Base-by-base conservation (phyloP, 2,329 filamentous ascomycete species). In the Beauveria sp. region DNA sequence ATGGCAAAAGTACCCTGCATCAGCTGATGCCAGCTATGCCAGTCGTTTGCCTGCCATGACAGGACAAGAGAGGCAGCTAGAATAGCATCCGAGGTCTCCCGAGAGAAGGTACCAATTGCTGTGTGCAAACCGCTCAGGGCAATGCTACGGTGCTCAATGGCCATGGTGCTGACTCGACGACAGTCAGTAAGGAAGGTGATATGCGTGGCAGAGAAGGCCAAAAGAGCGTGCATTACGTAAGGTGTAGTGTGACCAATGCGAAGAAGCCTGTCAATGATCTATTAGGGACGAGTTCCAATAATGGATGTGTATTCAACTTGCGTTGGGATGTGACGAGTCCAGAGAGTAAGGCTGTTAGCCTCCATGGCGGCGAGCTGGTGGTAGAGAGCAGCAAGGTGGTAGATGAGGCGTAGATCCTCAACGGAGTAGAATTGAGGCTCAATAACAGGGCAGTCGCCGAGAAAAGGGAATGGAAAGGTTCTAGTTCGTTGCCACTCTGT, bases 31-130 rank as follows among this genome's bases (percentile, higher is more conserved):
- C 93, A 98, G 75, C 88, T 90, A 73, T 88, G 88, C 93, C 93
- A 98, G 78, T 98, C 93, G 63, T 88, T 95, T 61, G 91, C 90
- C 78, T 98, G 93, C 93, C 95, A 98, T 43, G 93, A 96, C 56
- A 99, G 82, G 52, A 98, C 84, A 51, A 97, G 86, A 28, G 93
- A 97, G 34, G 93, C 91, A 28, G 93, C 93, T 60, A 99, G 82
- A 64, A 97, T 88, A 49, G 93, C 91, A 75, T 99, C 93, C 2
- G 91, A 93, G 64, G 92, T 96, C 58, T 89, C 86, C 68, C 86
- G 86, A 3, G 90, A 95, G 74, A 98, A 97, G 20, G 83, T 82
- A 49, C 86, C 86, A 67, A 98, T 93, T 28, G 91, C 91, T 70
- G 93, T 89, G 70, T 96, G 91, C 53, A 98, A 78, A 3, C 93